Evolutionary conservation across 805 yeast species (phyloP), one percentile per base, ranked within the genome.

Genomic region (Lipomyces starkeyi): DNA sequence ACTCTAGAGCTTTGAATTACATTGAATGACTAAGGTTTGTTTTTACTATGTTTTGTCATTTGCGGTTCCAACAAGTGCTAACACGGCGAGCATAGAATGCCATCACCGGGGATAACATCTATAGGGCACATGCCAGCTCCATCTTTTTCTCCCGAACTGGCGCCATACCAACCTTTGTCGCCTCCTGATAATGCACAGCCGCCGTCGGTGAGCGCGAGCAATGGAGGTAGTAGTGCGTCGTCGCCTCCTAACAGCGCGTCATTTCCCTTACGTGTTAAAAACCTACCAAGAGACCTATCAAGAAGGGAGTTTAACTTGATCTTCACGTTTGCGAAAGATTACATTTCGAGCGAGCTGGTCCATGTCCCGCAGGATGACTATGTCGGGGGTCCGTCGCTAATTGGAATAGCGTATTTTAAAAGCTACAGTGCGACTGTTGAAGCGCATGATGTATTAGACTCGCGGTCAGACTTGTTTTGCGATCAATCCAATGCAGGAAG

Each of bases 291-390:
- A 34, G 81, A 81, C 62, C 61, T 80, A 56, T 73, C 80, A 20
- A 67, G 71, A 22, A 79, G 82, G 22, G 83, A 80, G 70, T 76
- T 81, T 61, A 75, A 75, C 17, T 72, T 79, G 47, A 68, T 81
- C 62, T 80, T 80, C 65, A 76, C 82, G 11, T 77, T 80, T 66
- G 83, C 82, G 17, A 75, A 76, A 3, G 83, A 80, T 53, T 80
- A 75, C 63, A 47, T 77, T 43, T 67, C 73, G 43, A 69, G 76
- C 55, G 83, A 80, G 59, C 63, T 80, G 32, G 25, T 62, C 32
- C 34, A 25, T 17, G 58, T 40, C 2, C 73, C 71, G 55, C 73
- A 74, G 60, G 73, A 76, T 34, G 75, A 64, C 49, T 64, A 64
- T 49, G 56, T 59, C 22, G 62, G 65, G 6, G 73, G 76, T 20